phyloP scores from a whole-genome alignment of 2,329 filamentous ascomycete species.

The Aspergillus sp. region DNA sequence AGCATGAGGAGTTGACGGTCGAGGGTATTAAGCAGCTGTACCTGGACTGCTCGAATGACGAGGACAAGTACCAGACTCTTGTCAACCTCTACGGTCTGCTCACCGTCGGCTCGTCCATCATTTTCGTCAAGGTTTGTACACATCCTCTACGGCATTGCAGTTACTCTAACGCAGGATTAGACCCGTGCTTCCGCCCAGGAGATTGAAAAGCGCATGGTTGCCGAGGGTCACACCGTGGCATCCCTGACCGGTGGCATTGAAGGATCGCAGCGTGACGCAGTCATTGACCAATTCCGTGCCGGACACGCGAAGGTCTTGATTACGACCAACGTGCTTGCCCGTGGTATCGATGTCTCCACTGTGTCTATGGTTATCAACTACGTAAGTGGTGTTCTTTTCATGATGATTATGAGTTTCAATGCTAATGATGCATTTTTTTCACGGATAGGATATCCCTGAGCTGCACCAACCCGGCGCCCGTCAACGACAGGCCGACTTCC shows the following conservation, averaged over 20 bases:
- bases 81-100: slow-evolving; percentile 94
- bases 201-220: slow-evolving; percentile 82
- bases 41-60: slow-evolving; percentile 82
- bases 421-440: neutral
- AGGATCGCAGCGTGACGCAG: slow-evolving; percentile 74
- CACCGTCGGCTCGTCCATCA: slow-evolving; percentile 95
- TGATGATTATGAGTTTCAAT: slow-evolving; percentile 5
- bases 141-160: neutral
- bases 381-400: slow-evolving; percentile 39
- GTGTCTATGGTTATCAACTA: slow-evolving; percentile 99
- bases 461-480: slow-evolving; percentile 54
- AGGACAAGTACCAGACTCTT: slow-evolving; percentile 83
- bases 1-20: slow-evolving; percentile 89
- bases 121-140: slow-evolving; percentile 80
- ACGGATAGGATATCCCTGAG: slow-evolving; percentile 67
- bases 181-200: slow-evolving; percentile 81
- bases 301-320: slow-evolving; percentile 94
- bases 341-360: slow-evolving; percentile 87
- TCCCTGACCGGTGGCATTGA: slow-evolving; percentile 88
- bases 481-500: slow-evolving; percentile 75
- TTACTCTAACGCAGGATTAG: slow-evolving; percentile 47
- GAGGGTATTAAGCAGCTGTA: slow-evolving; percentile 98
- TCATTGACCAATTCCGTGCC: slow-evolving; percentile 82
- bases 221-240: slow-evolving; percentile 87
- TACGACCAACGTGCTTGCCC: slow-evolving; percentile 93